These are phyloP conservation scores for Saccharomycopsis hybrid DNA, from an alignment of 1,139 yeast genomes.

Conservation along the genomic window DNA sequence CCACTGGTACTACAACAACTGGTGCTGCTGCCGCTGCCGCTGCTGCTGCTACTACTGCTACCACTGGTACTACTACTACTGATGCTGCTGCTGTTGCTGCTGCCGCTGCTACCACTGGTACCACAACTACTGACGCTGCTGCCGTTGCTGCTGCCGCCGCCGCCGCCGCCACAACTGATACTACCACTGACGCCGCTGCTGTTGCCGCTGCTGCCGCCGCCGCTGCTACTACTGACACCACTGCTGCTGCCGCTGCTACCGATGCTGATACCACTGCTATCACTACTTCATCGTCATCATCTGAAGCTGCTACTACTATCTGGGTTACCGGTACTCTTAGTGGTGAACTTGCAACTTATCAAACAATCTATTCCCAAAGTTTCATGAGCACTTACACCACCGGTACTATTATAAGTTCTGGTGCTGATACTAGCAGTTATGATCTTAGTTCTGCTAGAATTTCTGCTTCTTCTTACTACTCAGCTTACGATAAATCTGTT, in stretches of 20 bases:
- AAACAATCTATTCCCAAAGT: slow-evolving; percentile 13
- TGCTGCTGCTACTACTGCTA: not conserved
- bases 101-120: not conserved
- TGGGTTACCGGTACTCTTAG: slow-evolving; percentile 18
- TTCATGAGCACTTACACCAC: slow-evolving; percentile 13
- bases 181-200: not conserved
- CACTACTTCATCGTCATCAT: not conserved
- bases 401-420: not conserved
- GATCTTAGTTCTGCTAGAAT: slow-evolving; percentile 5
- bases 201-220: slow-evolving; percentile 3
- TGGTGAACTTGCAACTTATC: slow-evolving; percentile 14
- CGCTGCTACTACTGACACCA: slow-evolving; percentile 7
- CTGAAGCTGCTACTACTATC: slow-evolving; percentile 9
- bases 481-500: not conserved
- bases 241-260: slow-evolving; percentile 7
- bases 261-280: slow-evolving; percentile 3
- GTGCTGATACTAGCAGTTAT: slow-evolving; percentile 5
- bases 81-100: not conserved
- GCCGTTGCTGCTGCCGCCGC: not conserved
- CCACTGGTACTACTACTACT: not conserved
- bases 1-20: not conserved
- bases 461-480: slow-evolving; percentile 4
- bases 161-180: not conserved
- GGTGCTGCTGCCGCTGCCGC: not conserved
- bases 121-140: not conserved